A percentile compares a stretch with the other conserved stretches of the same genome.
Conservation (phyloP, 2,329 filamentous ascomycete genomes). For the Coniochaeta ligniaria region DNA sequence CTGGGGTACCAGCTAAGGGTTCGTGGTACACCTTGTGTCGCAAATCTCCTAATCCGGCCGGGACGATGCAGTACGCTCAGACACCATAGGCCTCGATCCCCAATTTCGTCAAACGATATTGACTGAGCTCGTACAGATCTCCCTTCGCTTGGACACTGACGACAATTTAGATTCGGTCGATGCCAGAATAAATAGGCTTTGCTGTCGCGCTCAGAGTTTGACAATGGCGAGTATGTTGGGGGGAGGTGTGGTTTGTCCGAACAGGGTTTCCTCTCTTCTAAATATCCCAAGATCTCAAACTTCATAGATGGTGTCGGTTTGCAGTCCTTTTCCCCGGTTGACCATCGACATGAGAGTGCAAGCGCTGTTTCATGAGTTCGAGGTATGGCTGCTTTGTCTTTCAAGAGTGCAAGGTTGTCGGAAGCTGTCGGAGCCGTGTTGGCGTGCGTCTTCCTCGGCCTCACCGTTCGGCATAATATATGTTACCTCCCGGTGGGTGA, state of each 20-base stretch:
- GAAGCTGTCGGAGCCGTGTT: neutral
- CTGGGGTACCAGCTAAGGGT: conserved; percentile 4
- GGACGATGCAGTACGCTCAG: conserved; percentile 11
- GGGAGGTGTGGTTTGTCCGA: neutral
- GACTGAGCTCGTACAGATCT: conserved; percentile 6
- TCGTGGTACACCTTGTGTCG: conserved; percentile 13
- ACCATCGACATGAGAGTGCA: neutral
- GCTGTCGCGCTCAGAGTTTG: neutral
- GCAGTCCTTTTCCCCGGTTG: neutral
- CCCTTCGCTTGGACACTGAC: conserved; percentile 3
- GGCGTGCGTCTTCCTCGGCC: neutral
- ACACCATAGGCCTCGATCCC: conserved; percentile 4
- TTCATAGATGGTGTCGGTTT: neutral
- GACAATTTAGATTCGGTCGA: neutral
- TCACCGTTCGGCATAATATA: conserved; percentile 26
- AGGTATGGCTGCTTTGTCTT: neutral
- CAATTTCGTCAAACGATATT: conserved; percentile 4
- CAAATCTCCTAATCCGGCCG: conserved; percentile 16
- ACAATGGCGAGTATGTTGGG: neutral
- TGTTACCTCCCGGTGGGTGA: conserved; percentile 12
- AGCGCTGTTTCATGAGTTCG: neutral
- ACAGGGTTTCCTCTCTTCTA: neutral
- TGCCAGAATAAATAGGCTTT: neutral
- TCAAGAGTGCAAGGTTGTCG: neutral
- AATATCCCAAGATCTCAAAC: neutral